Evolutionary conservation across 345 rosid species (phyloP), one percentile per base, ranked within the genome.

Genomic region (Combretum micranthum): DNA sequence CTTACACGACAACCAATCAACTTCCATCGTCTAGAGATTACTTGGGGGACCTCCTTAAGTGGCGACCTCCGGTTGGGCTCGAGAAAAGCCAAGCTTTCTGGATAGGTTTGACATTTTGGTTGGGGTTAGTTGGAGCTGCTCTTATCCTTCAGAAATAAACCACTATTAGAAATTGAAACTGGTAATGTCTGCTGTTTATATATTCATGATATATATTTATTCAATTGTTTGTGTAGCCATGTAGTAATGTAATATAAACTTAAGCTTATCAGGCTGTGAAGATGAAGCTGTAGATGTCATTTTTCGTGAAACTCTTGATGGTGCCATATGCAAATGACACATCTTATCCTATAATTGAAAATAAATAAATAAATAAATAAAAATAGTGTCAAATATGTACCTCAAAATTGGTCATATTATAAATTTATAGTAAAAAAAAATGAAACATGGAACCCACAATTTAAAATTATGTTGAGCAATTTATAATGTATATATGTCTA

Each of bases 91-190:
- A 57, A 45, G 80, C 73, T 3, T 88, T 92, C 56, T 92, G 96
- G 98, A 66, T 81, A 37, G 82, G 83, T 52, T 71, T 92, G 75
- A 72, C 93, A 4, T 50, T 88, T 13, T 88, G 98, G 98, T 59
- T 92, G 19, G 83, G 86, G 50, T 78, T 92, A 76, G 95, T 92
- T 51, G 95, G 92, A 54, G 88, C 96, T 49, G 95, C 98, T 17
- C 67, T 92, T 51, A 8, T 88, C 57, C 74, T 84, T 45, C 96
- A 88, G 70, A 68, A 74, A 65, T 88, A 74, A 91, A 64, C 51
- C 18, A 26, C 25, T 0, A 17, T 23, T 23, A 10, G 20, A 8
- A 23, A 12, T 42, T 12, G n/a, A 26, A 9, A 46, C 39, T 25
- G 22, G 19, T 21, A 23, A 0, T 15, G 15, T 7, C 42, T 32